These are phyloP conservation scores for Penicillium coprophilum DNA, from an alignment of 495 filamentous ascomycete genomes.

Conservation along the genomic window DNA sequence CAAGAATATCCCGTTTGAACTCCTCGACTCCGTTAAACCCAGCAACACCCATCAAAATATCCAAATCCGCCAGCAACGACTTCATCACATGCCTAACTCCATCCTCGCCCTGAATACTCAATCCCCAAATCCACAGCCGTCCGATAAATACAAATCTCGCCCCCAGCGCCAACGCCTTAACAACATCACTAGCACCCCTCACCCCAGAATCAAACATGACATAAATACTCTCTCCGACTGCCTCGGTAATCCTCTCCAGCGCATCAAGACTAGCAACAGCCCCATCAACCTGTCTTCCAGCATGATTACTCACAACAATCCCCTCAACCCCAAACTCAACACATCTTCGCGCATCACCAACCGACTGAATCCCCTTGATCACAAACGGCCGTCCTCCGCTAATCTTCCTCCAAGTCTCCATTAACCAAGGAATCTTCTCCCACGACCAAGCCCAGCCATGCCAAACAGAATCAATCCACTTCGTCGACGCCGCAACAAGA, in stretches of 20 bases:
- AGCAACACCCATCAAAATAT: constrained; percentile 65
- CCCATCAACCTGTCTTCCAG: constrained; percentile 62
- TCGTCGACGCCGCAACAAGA: constrained; percentile 50
- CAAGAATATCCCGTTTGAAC: constrained; percentile 45
- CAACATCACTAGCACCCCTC: constrained; percentile 54
- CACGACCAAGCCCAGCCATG: constrained; percentile 60
- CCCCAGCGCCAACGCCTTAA: constrained; percentile 63
- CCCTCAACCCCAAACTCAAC: constrained; percentile 56
- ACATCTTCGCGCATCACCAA: constrained; percentile 53
- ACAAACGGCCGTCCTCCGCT: constrained; percentile 56
- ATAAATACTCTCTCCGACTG: constrained; percentile 50
- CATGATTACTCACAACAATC: constrained; percentile 62
- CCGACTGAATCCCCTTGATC: constrained; percentile 58
- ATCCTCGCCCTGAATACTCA: constrained; percentile 59
- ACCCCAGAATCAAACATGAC: constrained; percentile 66
- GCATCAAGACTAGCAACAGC: constrained; percentile 61
- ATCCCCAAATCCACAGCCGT: constrained; percentile 60
- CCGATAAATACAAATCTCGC: constrained; percentile 66
- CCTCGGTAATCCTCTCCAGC: constrained; percentile 61
- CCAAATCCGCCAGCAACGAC: constrained; percentile 62
- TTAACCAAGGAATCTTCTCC: constrained; percentile 58
- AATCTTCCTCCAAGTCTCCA: constrained; percentile 51
- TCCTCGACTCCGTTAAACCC: constrained; percentile 56
- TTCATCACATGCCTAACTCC: constrained; percentile 66
- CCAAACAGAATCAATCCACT: constrained; percentile 68